Evolutionary conservation across 2,329 filamentous ascomycete species (phyloP).

Genomic region (Cercospora janseana): DNA sequence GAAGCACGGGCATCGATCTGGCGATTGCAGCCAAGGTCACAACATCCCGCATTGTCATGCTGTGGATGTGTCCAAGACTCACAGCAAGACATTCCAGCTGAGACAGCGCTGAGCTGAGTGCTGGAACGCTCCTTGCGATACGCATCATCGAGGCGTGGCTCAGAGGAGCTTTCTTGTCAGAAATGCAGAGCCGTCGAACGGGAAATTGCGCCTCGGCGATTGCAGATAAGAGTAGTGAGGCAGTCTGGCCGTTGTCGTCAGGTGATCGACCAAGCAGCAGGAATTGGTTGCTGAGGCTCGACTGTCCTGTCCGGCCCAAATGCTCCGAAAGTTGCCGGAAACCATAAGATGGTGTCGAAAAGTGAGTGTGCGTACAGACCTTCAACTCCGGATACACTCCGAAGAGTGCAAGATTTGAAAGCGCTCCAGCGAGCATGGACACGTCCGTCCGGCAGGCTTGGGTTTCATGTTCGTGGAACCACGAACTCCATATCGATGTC

Average conservation of each 20-base stretch:
- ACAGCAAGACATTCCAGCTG: neutral
- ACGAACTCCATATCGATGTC: slow-evolving; percentile 5
- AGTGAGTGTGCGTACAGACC: slow-evolving; percentile 5
- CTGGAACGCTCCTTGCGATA: neutral
- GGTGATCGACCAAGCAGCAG: slow-evolving; percentile 3
- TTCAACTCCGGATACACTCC: slow-evolving; percentile 4
- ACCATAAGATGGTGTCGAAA: slow-evolving; percentile 5
- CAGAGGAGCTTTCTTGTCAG: neutral
- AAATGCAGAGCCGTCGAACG: neutral
- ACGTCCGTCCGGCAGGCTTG: neutral
- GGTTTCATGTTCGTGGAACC: neutral
- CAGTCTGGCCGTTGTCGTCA: slow-evolving; percentile 7
- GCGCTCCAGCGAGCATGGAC: slow-evolving; percentile 7
- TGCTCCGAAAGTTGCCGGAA: slow-evolving; percentile 5
- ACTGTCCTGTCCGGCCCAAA: slow-evolving; percentile 2
- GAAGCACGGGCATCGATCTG: neutral
- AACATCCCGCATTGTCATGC: neutral
- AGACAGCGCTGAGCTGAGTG: neutral
- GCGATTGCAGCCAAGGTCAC: neutral
- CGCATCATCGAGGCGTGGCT: neutral
- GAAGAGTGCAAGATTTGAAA: neutral
- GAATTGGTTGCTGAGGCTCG: slow-evolving; percentile 1
- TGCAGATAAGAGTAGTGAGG: slow-evolving; percentile 6
- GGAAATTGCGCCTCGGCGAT: slow-evolving; percentile 4
- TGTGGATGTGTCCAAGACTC: slow-evolving; percentile 6